Evolutionary conservation across 306 rosid species (phyloP).

Genomic region (Glycyrrhiza uralensis): DNA sequence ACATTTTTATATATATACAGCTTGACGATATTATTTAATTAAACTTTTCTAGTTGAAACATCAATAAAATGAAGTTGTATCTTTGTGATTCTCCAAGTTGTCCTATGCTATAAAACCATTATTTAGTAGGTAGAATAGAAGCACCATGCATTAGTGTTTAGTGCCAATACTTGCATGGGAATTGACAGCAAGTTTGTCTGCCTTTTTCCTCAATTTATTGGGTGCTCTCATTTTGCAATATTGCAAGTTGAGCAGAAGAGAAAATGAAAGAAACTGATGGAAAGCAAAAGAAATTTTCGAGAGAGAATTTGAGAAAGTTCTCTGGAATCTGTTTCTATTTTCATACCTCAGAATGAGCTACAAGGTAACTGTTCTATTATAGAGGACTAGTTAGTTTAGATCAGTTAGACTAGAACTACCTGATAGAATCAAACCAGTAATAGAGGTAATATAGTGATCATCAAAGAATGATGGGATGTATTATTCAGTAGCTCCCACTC

Average conservation of each 20-base stretch:
- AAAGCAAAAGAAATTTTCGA: neutral
- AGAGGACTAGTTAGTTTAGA: neutral
- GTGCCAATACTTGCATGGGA: neutral
- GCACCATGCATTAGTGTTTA: neutral
- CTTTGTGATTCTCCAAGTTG: neutral
- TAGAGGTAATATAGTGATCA: too few species aligned
- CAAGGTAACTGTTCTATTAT: neutral
- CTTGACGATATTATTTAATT: neutral
- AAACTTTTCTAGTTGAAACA: slow-evolving; percentile 1
- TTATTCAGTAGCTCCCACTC: too few species aligned
- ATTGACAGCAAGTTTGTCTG: neutral
- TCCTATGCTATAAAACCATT: neutral
- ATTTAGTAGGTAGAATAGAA: slow-evolving; percentile 5
- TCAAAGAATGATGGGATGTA: too few species aligned
- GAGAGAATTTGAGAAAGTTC: neutral
- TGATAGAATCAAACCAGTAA: too few species aligned
- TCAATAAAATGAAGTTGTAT: neutral
- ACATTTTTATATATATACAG: neutral
- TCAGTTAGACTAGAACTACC: neutral
- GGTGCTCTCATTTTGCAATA: neutral
- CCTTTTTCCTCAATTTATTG: slow-evolving; percentile 17
- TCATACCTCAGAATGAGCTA: neutral
- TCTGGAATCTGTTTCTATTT: neutral
- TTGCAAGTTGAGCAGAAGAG: neutral
- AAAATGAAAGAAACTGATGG: neutral